These are phyloP conservation scores for Globisporangium abappressorium DNA, from an alignment of 352 stramenopile genomes.

Conservation along the genomic window DNA sequence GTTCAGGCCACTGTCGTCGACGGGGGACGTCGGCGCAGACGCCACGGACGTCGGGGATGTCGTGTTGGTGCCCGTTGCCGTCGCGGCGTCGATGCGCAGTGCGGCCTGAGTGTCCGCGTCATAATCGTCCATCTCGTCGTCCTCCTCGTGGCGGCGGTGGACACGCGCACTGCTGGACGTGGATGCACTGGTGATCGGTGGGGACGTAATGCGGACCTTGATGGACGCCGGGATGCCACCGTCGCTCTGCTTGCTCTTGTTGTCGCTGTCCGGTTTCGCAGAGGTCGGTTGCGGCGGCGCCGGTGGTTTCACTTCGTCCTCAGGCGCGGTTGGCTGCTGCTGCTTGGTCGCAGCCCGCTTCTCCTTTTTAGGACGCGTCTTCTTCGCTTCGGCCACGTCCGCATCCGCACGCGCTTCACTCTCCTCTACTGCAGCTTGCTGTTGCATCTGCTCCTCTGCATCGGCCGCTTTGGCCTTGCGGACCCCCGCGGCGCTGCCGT, in stretches of 20 bases:
- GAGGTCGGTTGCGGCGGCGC: not conserved
- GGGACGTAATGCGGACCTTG: constrained; percentile 11
- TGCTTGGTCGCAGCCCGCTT: not conserved
- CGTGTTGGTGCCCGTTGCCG: constrained; percentile 6
- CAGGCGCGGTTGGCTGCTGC: not conserved
- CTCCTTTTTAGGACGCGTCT: not conserved
- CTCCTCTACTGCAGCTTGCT: not conserved
- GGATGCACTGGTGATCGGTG: not conserved
- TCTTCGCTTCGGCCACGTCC: not conserved
- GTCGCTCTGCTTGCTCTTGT: not conserved
- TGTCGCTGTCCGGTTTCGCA: not conserved
- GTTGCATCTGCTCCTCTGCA: not conserved
- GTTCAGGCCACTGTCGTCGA: constrained; percentile 31
- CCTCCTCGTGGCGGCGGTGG: constrained; percentile 2
- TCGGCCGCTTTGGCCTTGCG: not conserved
- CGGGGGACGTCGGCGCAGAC: constrained; percentile 33
- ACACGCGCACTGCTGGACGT: not conserved
- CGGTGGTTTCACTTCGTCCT: constrained; percentile 4
- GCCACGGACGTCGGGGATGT: constrained; percentile 28
- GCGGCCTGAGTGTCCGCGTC: constrained; percentile 7
- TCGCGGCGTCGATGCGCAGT: constrained; percentile 37
- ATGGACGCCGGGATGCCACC: constrained; percentile 2
- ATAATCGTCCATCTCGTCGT: constrained; percentile 3
- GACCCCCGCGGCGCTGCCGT: not conserved
- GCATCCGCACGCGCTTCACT: not conserved